Evolutionary conservation across 2,329 filamentous ascomycete genomes (phyloP).

Genomic region (Fusarium tupiense): DNA sequence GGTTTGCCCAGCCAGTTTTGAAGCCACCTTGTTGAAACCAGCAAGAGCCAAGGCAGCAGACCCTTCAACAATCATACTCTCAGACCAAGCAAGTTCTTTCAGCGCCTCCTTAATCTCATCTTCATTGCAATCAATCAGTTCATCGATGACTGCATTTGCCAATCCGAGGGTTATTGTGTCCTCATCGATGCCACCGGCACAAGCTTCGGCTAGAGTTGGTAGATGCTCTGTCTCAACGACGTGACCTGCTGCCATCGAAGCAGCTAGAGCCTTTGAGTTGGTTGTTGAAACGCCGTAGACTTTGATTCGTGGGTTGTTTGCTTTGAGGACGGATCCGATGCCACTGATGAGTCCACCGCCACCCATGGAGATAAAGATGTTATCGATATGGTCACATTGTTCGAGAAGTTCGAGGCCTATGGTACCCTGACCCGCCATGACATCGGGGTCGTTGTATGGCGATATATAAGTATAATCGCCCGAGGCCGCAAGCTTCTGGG

Average conservation of each 20-base stretch:
- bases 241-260: neutral
- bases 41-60: neutral
- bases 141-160: neutral
- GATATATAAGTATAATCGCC: neutral
- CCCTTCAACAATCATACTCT: neutral
- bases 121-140: neutral
- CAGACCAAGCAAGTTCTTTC: neutral
- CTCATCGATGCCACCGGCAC: neutral
- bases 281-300: neutral
- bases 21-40: neutral
- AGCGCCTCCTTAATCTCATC: neutral
- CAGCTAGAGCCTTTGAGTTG: neutral
- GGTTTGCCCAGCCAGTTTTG: neutral
- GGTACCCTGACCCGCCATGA: neutral
- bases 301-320: neutral
- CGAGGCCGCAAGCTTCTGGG: neutral
- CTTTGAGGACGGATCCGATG: neutral
- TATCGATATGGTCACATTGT: neutral
- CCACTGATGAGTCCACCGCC: neutral
- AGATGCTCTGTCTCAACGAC: neutral
- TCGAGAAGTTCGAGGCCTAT: neutral
- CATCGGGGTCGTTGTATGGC: neutral
- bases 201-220: neutral
- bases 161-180: neutral
- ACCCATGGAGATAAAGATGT: neutral